These are phyloP conservation scores for Rhynchosporium secalis DNA, from an alignment of 2,329 filamentous ascomycete genomes.

Conservation along the genomic window DNA sequence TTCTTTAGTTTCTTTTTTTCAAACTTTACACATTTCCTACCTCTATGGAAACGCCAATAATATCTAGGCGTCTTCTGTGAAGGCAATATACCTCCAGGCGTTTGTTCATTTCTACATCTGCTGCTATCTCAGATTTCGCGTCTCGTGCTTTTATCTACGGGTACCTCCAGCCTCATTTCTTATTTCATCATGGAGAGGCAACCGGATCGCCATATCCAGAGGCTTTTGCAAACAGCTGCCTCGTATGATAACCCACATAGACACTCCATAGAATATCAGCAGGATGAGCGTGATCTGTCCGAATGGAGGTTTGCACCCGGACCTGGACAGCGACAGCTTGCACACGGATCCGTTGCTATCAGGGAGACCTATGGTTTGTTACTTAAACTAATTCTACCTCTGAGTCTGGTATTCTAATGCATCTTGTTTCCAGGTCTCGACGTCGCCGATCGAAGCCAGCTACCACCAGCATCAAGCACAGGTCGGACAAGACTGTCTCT, in stretches of 20 bases:
- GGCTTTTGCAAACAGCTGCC: slow-evolving; percentile 30
- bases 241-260: slow-evolving; percentile 15
- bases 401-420: neutral
- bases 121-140: neutral
- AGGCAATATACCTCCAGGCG: neutral
- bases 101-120: neutral
- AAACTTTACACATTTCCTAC: neutral
- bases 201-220: slow-evolving; percentile 31
- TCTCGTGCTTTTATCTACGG: neutral
- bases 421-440: neutral
- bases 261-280: slow-evolving; percentile 11
- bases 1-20: neutral
- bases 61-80: neutral
- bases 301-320: slow-evolving; percentile 24
- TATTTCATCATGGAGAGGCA: slow-evolving; percentile 25
- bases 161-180: neutral
- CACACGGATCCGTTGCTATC: slow-evolving; percentile 16
- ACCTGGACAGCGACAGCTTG: slow-evolving; percentile 17
- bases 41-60: neutral
- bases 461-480: neutral
- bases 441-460: neutral
- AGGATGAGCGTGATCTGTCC: slow-evolving; percentile 13
- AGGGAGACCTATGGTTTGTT: slow-evolving; percentile 21
- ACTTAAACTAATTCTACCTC: neutral
- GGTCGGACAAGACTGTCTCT: slow-evolving; percentile 29